A percentile compares a stretch with the other conserved stretches of the same genome.
Conservation (phyloP, 768 basidiomycete genomes). For the Rhizopogon sp. region DNA sequence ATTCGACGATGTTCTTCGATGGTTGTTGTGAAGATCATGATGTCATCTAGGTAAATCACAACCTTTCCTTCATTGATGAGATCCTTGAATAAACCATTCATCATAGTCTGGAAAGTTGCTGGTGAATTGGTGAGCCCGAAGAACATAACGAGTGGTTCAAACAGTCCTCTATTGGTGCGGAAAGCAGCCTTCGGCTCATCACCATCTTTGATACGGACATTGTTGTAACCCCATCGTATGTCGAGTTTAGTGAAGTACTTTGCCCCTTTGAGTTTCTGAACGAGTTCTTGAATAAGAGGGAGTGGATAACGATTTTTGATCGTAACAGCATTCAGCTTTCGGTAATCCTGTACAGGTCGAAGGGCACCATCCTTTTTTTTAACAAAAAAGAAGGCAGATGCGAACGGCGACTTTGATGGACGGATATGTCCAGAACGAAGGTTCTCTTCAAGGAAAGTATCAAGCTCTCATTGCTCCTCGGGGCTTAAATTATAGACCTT, state of each 20-base stretch:
- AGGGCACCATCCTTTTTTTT: conserved; percentile 32
- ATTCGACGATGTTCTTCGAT: conserved; percentile 7
- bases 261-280: conserved; percentile 16
- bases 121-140: conserved; percentile 17
- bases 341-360: conserved; percentile 28
- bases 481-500: conserved; percentile 9
- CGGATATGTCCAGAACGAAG: conserved; percentile 10
- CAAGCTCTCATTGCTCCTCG: conserved; percentile 13
- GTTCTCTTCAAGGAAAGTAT: conserved; percentile 21
- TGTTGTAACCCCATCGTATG: conserved; percentile 29
- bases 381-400: conserved; percentile 24
- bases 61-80: conserved; percentile 21
- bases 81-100: conserved; percentile 20
- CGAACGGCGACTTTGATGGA: conserved; percentile 16
- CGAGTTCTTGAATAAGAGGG: conserved; percentile 16
- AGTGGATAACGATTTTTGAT: conserved; percentile 23
- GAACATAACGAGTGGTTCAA: conserved; percentile 24
- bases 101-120: conserved; percentile 19
- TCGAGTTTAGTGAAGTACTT: conserved; percentile 25
- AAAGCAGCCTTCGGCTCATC: conserved; percentile 32
- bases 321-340: conserved; percentile 19
- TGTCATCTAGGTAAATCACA: conserved; percentile 29
- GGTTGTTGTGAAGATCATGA: conserved; percentile 22
- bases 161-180: conserved; percentile 18
- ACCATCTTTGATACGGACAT: conserved; percentile 19